A percentile compares a stretch with the other conserved stretches of the same genome.
phyloP scores from a whole-genome alignment of 306 rosid genomes.

The Cucumis sativus region DNA sequence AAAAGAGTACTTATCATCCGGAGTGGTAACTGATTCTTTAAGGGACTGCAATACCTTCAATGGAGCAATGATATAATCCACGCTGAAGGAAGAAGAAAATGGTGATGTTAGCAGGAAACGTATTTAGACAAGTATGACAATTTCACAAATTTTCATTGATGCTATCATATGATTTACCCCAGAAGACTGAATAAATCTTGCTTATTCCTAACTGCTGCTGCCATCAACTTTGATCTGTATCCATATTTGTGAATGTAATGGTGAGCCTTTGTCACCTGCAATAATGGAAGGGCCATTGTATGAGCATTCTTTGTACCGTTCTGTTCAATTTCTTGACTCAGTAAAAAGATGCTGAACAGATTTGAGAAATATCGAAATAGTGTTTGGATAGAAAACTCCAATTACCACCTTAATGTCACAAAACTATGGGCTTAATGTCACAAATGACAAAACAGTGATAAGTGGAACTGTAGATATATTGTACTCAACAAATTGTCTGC shows the following conservation, averaged over 20 bases:
- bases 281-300: constrained; percentile 3
- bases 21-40: constrained; percentile 59
- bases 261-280: constrained; percentile 80
- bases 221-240: constrained; percentile 90
- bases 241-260: constrained; percentile 91
- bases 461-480: not conserved
- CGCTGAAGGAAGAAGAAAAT: constrained; percentile 31
- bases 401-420: not conserved
- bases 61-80: constrained; percentile 93
- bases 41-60: constrained; percentile 89
- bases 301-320: not conserved
- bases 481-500: not conserved
- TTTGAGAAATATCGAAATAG: not conserved
- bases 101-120: constrained; percentile 8
- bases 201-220: constrained; percentile 96
- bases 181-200: constrained; percentile 89
- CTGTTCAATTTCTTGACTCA: not conserved
- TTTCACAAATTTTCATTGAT: not conserved
- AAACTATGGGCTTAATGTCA: not conserved
- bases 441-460: not conserved
- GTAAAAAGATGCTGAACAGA: not conserved
- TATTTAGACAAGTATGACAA: not conserved
- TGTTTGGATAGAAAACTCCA: not conserved
- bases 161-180: constrained; percentile 42
- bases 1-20: constrained; percentile 77